Percentiles rank a stretch among this genome's conserved stretches.
These are phyloP conservation scores for Diaporthe sp. DNA, from an alignment of 2,329 filamentous ascomycete species.

Conservation along the genomic window DNA sequence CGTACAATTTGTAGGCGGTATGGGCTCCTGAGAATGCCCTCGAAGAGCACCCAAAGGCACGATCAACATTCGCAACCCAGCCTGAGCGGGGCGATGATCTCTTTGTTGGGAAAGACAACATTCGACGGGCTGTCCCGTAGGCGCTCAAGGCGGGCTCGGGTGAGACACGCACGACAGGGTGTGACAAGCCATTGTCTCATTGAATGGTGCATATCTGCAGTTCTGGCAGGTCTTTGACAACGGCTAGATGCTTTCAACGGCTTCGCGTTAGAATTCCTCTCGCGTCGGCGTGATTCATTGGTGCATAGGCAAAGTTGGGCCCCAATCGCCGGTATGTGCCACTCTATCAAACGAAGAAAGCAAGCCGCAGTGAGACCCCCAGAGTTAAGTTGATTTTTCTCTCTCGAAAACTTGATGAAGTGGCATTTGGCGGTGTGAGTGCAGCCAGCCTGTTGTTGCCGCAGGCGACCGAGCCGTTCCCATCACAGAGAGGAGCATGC, in stretches of 20 bases:
- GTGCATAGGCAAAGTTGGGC: constrained; percentile 6
- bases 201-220: constrained; percentile 33
- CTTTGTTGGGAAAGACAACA: constrained; percentile 31
- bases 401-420: not conserved
- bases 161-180: constrained; percentile 28
- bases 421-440: constrained; percentile 47
- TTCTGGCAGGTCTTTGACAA: constrained; percentile 37
- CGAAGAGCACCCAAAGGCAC: not conserved
- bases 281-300: constrained; percentile 20
- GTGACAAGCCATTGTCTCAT: constrained; percentile 32
- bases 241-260: constrained; percentile 41
- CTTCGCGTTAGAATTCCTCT: constrained; percentile 16
- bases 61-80: constrained; percentile 9
- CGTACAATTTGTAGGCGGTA: not conserved
- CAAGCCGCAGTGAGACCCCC: not conserved
- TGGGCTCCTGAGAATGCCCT: not conserved
- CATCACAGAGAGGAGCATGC: constrained; percentile 15
- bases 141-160: constrained; percentile 1
- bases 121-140: constrained; percentile 18
- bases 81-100: constrained; percentile 6
- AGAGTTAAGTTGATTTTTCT: not conserved
- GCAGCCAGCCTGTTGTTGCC: constrained; percentile 48
- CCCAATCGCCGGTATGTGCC: constrained; percentile 9
- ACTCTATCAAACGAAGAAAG: not conserved
- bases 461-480: constrained; percentile 45